These are phyloP conservation scores for Vaccinium macrocarpon DNA, from an alignment of 148 eudicot genomes.

Conservation along the genomic window DNA sequence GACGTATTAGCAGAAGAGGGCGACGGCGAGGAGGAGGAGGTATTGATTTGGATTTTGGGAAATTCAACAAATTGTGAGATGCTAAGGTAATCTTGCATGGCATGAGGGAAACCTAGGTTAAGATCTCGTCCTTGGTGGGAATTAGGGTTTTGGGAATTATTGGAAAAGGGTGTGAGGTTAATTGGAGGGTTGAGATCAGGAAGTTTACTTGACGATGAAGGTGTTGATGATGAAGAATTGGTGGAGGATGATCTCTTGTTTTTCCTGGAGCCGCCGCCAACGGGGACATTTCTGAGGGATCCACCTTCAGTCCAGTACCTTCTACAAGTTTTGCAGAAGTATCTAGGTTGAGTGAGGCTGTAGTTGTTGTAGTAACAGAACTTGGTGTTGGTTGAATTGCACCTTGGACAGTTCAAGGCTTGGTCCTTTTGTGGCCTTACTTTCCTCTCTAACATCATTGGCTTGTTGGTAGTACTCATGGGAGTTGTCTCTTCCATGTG, in stretches of 20 bases:
- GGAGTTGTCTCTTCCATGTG: slow-evolving; percentile 44
- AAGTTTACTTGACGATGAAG: slow-evolving; percentile 18
- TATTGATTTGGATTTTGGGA: slow-evolving; percentile 34
- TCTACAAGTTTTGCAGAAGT: slow-evolving; percentile 77
- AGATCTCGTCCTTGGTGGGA: slow-evolving; percentile 55
- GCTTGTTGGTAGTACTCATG: slow-evolving; percentile 17
- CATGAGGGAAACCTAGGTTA: slow-evolving; percentile 46
- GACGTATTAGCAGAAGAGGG: slow-evolving; percentile 28
- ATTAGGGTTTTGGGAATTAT: slow-evolving; percentile 47
- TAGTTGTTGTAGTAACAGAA: slow-evolving; percentile 90
- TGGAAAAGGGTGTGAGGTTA: slow-evolving; percentile 22
- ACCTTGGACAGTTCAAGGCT: slow-evolving; percentile 69
- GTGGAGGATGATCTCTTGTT: slow-evolving; percentile 50
- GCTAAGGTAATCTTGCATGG: slow-evolving; percentile 29
- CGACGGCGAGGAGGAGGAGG: slow-evolving; percentile 18
- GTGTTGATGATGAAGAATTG: not conserved
- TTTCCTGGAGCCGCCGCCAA: slow-evolving; percentile 81
- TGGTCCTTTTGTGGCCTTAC: slow-evolving; percentile 67
- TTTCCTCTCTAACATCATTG: slow-evolving; percentile 34
- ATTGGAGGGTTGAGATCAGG: slow-evolving; percentile 58
- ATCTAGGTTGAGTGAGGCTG: slow-evolving; percentile 76
- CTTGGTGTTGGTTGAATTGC: slow-evolving; percentile 72
- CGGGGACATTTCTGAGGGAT: slow-evolving; percentile 71
- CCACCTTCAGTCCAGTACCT: slow-evolving; percentile 93
- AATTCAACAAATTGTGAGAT: slow-evolving; percentile 36